Percentiles rank a stretch among this genome's conserved stretches.
phyloP scores from a whole-genome alignment of 2,329 filamentous ascomycete species.

The Trichoderma brevicompactum region DNA sequence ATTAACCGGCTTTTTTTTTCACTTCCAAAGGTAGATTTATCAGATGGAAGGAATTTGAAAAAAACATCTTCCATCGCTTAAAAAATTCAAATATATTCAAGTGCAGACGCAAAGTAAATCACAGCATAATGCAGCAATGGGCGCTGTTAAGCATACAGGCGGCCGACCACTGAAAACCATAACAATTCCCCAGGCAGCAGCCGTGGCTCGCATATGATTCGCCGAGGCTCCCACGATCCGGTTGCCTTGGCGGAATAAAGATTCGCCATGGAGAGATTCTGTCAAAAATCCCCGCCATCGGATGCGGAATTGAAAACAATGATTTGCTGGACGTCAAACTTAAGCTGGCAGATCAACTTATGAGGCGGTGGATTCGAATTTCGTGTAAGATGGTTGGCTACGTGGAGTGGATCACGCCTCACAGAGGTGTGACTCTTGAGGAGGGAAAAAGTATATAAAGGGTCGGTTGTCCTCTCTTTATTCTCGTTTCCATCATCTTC shows the following conservation, averaged over 20 bases:
- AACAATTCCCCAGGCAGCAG: not conserved
- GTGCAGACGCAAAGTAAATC: too few species aligned
- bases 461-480: not conserved
- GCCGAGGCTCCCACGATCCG: not conserved
- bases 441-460: not conserved
- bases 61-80: too few species aligned
- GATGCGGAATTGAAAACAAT: too few species aligned
- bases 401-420: not conserved
- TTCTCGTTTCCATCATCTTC: not conserved
- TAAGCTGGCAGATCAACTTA: too few species aligned
- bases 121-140: too few species aligned
- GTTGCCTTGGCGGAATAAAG: not conserved
- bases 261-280: not conserved
- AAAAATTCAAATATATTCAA: too few species aligned
- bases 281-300: not conserved
- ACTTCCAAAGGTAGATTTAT: too few species aligned
- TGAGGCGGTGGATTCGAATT: not conserved
- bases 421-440: not conserved
- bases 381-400: slow-evolving; percentile 24
- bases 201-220: not conserved
- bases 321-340: too few species aligned
- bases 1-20: too few species aligned
- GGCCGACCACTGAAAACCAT: too few species aligned
- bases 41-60: too few species aligned
- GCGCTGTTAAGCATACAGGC: too few species aligned